Percentiles rank a stretch among this genome's conserved stretches.
phyloP scores from a whole-genome alignment of 2,329 filamentous ascomycete species.

The Aspergillus sp. region DNA sequence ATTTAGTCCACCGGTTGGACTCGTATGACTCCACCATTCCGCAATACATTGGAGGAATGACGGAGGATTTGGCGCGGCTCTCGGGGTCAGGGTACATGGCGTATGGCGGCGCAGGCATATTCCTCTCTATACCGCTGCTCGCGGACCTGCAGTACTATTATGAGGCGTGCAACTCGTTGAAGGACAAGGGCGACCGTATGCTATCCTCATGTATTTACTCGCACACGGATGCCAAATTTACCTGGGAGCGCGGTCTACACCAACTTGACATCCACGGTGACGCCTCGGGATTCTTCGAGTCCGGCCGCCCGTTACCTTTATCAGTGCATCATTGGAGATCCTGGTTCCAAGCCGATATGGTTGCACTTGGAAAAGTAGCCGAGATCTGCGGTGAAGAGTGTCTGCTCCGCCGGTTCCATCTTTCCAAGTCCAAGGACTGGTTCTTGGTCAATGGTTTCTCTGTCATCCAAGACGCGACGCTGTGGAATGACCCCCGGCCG shows the following conservation, averaged over 20 bases:
- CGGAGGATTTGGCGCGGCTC: constrained; percentile 53
- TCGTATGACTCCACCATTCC: constrained; percentile 47
- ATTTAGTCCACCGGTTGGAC: constrained; percentile 45
- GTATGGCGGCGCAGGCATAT: constrained; percentile 58
- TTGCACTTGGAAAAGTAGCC: constrained; percentile 12
- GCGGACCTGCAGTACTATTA: constrained; percentile 46
- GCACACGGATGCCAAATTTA: constrained; percentile 52
- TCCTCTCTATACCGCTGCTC: constrained; percentile 53
- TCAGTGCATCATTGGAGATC: constrained; percentile 21
- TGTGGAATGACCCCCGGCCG: constrained; percentile 36
- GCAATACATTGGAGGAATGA: constrained; percentile 55
- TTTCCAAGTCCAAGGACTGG: constrained; percentile 13
- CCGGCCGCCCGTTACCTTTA: constrained; percentile 47
- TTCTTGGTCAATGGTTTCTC: constrained; percentile 56
- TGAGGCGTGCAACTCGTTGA: constrained; percentile 47
- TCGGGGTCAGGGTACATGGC: constrained; percentile 54
- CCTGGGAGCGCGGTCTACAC: constrained; percentile 51
- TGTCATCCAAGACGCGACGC: constrained; percentile 48
- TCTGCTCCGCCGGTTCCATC: constrained; percentile 13
- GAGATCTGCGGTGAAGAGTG: constrained; percentile 17
- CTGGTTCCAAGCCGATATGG: constrained; percentile 18
- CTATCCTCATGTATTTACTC: constrained; percentile 54
- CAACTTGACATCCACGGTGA: constrained; percentile 56
- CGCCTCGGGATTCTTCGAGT: constrained; percentile 57
- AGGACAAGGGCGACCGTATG: constrained; percentile 51